These are phyloP conservation scores for Alternaria ethzedia DNA, from an alignment of 2,329 filamentous ascomycete genomes.

Conservation along the genomic window DNA sequence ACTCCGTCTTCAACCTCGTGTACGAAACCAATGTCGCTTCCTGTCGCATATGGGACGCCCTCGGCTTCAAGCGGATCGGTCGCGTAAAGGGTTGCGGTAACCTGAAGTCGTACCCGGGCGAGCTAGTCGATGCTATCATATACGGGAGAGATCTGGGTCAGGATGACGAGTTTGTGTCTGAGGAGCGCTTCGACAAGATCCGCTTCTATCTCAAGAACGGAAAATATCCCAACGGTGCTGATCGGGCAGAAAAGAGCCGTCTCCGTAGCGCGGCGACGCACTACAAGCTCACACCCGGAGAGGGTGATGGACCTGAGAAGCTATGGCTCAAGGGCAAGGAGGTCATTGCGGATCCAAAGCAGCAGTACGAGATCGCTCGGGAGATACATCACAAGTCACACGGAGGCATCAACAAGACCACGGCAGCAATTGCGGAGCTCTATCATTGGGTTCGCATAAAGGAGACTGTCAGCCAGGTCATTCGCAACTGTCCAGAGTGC, in stretches of 20 bases:
- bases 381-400: slow-evolving; percentile 77
- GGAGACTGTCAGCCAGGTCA: slow-evolving; percentile 93
- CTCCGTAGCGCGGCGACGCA: slow-evolving; percentile 92
- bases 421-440: slow-evolving; percentile 87
- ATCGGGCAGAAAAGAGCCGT: slow-evolving; percentile 93
- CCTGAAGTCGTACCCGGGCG: slow-evolving; percentile 54
- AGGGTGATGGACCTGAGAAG: slow-evolving; percentile 58
- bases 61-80: slow-evolving; percentile 92
- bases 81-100: slow-evolving; percentile 67
- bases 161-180: slow-evolving; percentile 84
- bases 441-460: slow-evolving; percentile 99
- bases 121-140: slow-evolving; percentile 59
- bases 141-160: slow-evolving; percentile 66
- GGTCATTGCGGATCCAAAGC: slow-evolving; percentile 86
- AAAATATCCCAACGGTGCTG: slow-evolving; percentile 90
- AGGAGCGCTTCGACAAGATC: slow-evolving; percentile 99
- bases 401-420: slow-evolving; percentile 97
- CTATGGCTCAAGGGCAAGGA: slow-evolving; percentile 98
- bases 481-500: slow-evolving; percentile 88
- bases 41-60: slow-evolving; percentile 87
- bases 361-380: slow-evolving; percentile 88
- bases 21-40: slow-evolving; percentile 93
- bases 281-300: slow-evolving; percentile 75
- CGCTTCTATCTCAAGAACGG: slow-evolving; percentile 94
- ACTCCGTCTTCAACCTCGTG: slow-evolving; percentile 92